Evolutionary conservation across 148 eudicot species (phyloP), one percentile per base, ranked within the genome.

Genomic region (Camellia japonica): DNA sequence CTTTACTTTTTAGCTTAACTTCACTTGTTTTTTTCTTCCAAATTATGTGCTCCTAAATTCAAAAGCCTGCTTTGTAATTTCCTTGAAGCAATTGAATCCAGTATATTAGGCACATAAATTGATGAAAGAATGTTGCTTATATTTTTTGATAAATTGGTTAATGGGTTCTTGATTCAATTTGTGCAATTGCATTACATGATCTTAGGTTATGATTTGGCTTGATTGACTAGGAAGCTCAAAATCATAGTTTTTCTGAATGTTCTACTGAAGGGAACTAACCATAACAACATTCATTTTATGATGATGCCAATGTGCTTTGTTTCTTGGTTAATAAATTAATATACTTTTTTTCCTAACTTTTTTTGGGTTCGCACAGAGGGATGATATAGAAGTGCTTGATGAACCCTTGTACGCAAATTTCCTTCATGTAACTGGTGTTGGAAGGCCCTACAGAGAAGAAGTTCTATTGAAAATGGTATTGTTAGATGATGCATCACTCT

Each of bases 381-480:
- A 95, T 90, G 98, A 93, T 82, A 90, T 71, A 54, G 98, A 95
- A 90, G 97, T 90, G 83, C 90, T 91, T 74, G 98, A 95, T 87
- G 98, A 95, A 84, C 98, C 98, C 12, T 87, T 95, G 16, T 95
- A 95, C 85, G 94, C 92, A 47, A 81, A 86, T 81, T 93, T 85
- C 84, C 90, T 95, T 74, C 82, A 76, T 62, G 90, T 81, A 46
- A 93, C 97, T 13, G 97, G 93, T 70, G 89, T 63, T 6, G 85
- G 89, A 72, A 91, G 97, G 83, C 97, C 97, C 23, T 95, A 95
- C 81, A 84, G 90, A 38, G 90, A 90, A 13, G 84, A 85, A 81
- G 85, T 95, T 81, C 86, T 93, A 13, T 91, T 92, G 7, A 90
- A 82, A 79, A 85, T 90, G 96, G 98, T 95, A 80, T 30, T 77